phyloP scores from a whole-genome alignment of 495 filamentous ascomycete species.

The Tuber aestivum region DNA sequence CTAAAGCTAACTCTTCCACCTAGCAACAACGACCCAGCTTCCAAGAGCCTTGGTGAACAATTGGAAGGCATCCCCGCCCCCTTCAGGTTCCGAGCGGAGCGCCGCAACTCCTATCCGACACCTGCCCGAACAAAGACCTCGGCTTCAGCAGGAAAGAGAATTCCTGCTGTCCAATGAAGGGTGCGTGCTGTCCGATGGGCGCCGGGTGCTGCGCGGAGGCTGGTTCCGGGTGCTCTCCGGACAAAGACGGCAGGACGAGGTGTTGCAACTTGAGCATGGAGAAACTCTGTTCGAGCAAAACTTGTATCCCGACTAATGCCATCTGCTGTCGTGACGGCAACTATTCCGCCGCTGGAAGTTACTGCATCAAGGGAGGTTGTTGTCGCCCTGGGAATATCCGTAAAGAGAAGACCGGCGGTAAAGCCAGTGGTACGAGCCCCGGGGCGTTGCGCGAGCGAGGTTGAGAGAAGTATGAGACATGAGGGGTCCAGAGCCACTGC shows the following conservation, averaged over 20 bases:
- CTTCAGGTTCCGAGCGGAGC: background rate
- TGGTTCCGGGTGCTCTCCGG: slow-evolving; percentile 30
- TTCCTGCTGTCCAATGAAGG: slow-evolving; percentile 28
- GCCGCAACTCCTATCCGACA: background rate
- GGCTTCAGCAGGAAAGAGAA: background rate
- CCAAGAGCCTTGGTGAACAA: background rate
- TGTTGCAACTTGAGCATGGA: slow-evolving; percentile 23
- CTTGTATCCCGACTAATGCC: slow-evolving; percentile 33
- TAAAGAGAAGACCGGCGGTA: slow-evolving; percentile 27
- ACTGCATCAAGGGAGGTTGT: slow-evolving; percentile 33
- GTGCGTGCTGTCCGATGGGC: slow-evolving; percentile 27
- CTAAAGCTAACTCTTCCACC: background rate
- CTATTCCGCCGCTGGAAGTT: slow-evolving; percentile 27
- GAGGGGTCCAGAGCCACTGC: background rate
- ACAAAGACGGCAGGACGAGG: slow-evolving; percentile 30
- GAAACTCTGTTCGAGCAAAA: slow-evolving; percentile 31
- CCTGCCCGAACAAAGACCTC: background rate
- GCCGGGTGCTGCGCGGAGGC: slow-evolving; percentile 23
- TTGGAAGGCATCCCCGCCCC: background rate
- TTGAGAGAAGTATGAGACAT: background rate
- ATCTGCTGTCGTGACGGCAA: slow-evolving; percentile 28
- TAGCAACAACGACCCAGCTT: background rate
- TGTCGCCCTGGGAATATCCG: slow-evolving; percentile 29
- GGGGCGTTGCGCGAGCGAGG: slow-evolving; percentile 18
- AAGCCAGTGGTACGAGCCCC: slow-evolving; percentile 21